Evolutionary conservation across 106 monocot genomes (phyloP).

Genomic region (Agapanthus africanus): DNA sequence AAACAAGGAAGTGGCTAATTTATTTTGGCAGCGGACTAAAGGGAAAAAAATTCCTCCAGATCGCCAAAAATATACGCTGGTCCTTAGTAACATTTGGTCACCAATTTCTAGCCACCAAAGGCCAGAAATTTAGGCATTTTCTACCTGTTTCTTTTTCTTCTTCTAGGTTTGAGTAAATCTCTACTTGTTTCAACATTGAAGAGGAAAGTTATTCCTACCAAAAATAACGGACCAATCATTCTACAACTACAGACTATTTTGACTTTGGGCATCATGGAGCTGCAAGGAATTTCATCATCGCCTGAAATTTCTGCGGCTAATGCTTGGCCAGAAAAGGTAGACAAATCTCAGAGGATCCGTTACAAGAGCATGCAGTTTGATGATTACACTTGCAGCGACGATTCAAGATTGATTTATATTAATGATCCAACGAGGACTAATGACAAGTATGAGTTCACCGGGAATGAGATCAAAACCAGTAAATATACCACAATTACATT

Average conservation of each 20-base stretch:
- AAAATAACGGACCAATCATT: constrained; percentile 14
- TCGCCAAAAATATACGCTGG: not conserved
- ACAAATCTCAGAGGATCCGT: constrained; percentile 39
- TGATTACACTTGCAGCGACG: constrained; percentile 41
- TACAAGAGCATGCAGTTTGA: constrained; percentile 69
- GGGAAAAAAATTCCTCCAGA: constrained; percentile 3
- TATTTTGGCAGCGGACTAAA: not conserved
- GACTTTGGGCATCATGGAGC: constrained; percentile 60
- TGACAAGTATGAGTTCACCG: constrained; percentile 82
- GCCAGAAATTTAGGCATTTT: constrained; percentile 5
- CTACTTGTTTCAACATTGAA: constrained; percentile 19
- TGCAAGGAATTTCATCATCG: constrained; percentile 43
- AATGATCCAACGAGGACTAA: constrained; percentile 90
- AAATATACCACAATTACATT: constrained; percentile 95
- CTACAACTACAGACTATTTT: constrained; percentile 9
- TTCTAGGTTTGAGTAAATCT: constrained; percentile 19
- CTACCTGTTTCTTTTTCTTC: constrained; percentile 28
- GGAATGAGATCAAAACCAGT: constrained; percentile 94
- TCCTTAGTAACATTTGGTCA: not conserved
- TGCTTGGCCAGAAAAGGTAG: constrained; percentile 26
- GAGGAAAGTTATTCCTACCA: constrained; percentile 14
- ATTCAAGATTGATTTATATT: constrained; percentile 71
- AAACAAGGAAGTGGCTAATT: not conserved
- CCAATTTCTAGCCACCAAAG: not conserved
- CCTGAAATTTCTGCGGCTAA: constrained; percentile 38